These are phyloP conservation scores for Pichia eremophila DNA, from an alignment of 805 yeast genomes.

Conservation along the genomic window DNA sequence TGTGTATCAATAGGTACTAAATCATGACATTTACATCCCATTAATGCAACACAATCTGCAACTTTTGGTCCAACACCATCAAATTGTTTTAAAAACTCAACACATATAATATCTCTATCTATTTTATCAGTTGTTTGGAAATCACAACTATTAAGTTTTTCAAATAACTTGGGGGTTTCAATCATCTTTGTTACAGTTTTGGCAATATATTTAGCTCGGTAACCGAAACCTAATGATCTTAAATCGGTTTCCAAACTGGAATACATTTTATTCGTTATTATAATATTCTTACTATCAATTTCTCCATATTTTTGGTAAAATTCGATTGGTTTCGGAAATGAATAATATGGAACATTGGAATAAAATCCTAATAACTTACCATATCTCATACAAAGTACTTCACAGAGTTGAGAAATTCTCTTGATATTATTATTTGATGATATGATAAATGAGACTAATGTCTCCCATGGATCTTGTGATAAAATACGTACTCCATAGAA, in stretches of 20 bases:
- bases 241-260: constrained; percentile 24
- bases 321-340: constrained; percentile 63
- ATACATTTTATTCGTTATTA: background rate
- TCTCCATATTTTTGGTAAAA: constrained; percentile 23
- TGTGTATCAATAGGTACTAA: constrained; percentile 95
- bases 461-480: constrained; percentile 97
- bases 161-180: constrained; percentile 28
- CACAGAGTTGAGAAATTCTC: constrained; percentile 89
- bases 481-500: constrained; percentile 54
- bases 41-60: constrained; percentile 90
- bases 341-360: constrained; percentile 48
- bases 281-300: background rate
- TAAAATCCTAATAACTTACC: constrained; percentile 51
- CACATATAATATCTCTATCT: constrained; percentile 33
- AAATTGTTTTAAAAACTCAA: constrained; percentile 50
- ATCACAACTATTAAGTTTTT: constrained; percentile 23
- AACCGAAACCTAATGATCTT: constrained; percentile 68
- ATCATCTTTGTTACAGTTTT: constrained; percentile 58
- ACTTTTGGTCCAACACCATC: constrained; percentile 96
- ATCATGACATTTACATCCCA: constrained; percentile 81
- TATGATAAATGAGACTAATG: constrained; percentile 81
- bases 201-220: constrained; percentile 80
- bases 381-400: constrained; percentile 57
- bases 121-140: constrained; percentile 26
- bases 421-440: constrained; percentile 94